Conservation (phyloP, 2,329 filamentous ascomycete species). For the Phialophora chinensis region DNA sequence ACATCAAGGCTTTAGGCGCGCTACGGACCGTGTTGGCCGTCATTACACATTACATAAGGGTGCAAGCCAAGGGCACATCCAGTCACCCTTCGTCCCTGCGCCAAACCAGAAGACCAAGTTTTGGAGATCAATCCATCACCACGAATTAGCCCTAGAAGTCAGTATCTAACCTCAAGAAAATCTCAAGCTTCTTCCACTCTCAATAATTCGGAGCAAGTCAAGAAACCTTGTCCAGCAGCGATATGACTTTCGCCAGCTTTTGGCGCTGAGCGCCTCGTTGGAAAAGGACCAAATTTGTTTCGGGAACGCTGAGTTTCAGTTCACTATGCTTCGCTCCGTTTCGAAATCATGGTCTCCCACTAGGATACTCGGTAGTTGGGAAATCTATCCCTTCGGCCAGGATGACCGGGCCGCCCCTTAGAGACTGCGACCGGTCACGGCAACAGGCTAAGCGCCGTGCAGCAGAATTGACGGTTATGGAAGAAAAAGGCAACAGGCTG, state of each 20-base stretch:
- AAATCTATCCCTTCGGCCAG: too few species aligned
- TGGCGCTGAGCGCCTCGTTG: neutral
- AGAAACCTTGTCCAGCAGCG: neutral
- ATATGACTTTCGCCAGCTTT: neutral
- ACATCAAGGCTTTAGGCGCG: too few species aligned
- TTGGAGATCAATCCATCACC: neutral
- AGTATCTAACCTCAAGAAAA: neutral
- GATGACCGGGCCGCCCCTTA: neutral
- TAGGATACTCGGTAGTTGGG: too few species aligned
- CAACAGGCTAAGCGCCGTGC: neutral
- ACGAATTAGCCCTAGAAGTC: neutral
- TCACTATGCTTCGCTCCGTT: slow-evolving; percentile 1
- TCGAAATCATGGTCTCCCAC: too few species aligned
- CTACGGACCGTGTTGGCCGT: too few species aligned
- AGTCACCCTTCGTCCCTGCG: too few species aligned
- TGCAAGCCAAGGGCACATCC: too few species aligned
- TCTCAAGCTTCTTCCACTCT: neutral
- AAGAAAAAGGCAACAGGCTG: slow-evolving; percentile 1
- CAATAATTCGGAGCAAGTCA: neutral
- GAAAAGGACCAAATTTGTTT: neutral
- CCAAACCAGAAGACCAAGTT: neutral
- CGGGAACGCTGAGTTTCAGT: neutral
- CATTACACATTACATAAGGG: too few species aligned
- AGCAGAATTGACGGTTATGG: neutral
- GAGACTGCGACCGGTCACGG: neutral